These are phyloP conservation scores for Stachybotrys echinatus DNA, from an alignment of 2,329 filamentous ascomycete genomes.

Conservation along the genomic window DNA sequence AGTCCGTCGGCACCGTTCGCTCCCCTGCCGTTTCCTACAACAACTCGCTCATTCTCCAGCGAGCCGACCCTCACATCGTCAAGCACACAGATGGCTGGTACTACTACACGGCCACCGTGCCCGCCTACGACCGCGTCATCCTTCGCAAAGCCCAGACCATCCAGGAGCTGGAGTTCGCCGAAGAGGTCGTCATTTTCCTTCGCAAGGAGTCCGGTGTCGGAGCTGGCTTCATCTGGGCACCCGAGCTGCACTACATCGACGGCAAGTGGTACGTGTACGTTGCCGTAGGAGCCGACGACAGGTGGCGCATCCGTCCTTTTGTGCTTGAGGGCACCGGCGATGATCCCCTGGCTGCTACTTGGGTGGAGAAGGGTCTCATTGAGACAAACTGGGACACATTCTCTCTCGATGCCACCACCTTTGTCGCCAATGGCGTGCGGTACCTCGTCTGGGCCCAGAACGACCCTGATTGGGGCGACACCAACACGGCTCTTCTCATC, in stretches of 20 bases:
- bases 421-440: slow-evolving; percentile 18
- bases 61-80: slow-evolving; percentile 22
- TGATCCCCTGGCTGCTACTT: slow-evolving; percentile 18
- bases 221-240: slow-evolving; percentile 45
- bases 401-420: slow-evolving; percentile 21
- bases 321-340: slow-evolving; percentile 21
- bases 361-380: slow-evolving; percentile 20
- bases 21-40: slow-evolving; percentile 14
- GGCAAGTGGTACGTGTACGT: slow-evolving; percentile 50
- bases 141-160: slow-evolving; percentile 8
- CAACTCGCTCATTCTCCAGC: slow-evolving; percentile 20
- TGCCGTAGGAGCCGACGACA: slow-evolving; percentile 20
- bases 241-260: slow-evolving; percentile 45
- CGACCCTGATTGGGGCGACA: slow-evolving; percentile 17
- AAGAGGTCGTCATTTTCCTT: slow-evolving; percentile 23
- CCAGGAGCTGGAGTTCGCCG: slow-evolving; percentile 7
- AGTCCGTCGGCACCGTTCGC: neutral
- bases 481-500: slow-evolving; percentile 15
- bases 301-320: slow-evolving; percentile 15
- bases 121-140: slow-evolving; percentile 9
- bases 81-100: slow-evolving; percentile 18
- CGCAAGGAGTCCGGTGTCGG: slow-evolving; percentile 34
- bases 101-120: slow-evolving; percentile 13
- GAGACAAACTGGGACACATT: slow-evolving; percentile 23
- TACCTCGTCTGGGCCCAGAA: slow-evolving; percentile 23